These are phyloP conservation scores for Paracorniculantispora psalliotae DNA, from an alignment of 2,329 filamentous ascomycete species.

Conservation along the genomic window DNA sequence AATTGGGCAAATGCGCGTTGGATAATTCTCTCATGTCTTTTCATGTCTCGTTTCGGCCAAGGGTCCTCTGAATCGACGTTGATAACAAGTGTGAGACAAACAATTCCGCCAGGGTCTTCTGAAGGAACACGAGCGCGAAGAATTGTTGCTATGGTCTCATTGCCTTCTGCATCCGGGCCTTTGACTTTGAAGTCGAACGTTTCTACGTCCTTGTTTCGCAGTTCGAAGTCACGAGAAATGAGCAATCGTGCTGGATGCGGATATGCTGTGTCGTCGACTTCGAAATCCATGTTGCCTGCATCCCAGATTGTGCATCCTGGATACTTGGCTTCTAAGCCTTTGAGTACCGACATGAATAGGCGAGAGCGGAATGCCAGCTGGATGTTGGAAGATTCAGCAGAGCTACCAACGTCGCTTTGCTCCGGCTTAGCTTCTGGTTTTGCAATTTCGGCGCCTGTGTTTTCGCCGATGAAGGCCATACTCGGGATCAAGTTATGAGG, in stretches of 20 bases:
- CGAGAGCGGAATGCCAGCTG: background rate
- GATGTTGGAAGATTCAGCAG: background rate
- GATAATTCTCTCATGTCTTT: background rate
- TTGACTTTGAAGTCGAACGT: background rate
- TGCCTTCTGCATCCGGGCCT: background rate
- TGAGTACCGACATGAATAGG: background rate
- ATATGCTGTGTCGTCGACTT: background rate
- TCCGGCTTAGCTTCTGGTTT: background rate
- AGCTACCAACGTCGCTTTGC: too few relatives aligned
- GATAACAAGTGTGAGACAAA: background rate
- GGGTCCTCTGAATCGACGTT: background rate
- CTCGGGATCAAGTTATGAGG: background rate
- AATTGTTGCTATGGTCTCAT: background rate
- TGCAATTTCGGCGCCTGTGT: background rate
- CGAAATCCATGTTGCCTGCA: background rate
- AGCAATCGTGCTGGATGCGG: background rate
- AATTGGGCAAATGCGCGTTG: background rate
- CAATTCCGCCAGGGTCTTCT: background rate
- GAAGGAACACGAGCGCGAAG: background rate
- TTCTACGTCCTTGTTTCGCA: background rate
- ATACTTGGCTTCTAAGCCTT: background rate
- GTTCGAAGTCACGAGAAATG: background rate
- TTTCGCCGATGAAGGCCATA: background rate
- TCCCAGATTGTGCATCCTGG: constrained; percentile 1
- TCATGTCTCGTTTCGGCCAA: background rate